phyloP scores from a whole-genome alignment of 208 protist genomes.

The Trypanosoma theileri region DNA sequence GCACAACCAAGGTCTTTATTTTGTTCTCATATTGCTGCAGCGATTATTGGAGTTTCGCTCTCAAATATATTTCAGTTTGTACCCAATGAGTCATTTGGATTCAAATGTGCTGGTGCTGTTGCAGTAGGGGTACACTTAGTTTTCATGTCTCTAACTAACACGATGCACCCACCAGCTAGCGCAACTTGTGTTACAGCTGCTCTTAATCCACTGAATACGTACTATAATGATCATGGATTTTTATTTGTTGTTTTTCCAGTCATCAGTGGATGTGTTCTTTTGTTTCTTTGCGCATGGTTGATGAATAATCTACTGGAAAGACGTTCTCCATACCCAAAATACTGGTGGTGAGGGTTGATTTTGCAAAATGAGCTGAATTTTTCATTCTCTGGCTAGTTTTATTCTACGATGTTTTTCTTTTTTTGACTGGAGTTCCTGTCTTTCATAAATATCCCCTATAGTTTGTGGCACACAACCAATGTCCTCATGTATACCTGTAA shows the following conservation, averaged over 20 bases:
- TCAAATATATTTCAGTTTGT: conserved; percentile 57
- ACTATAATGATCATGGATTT: conserved; percentile 66
- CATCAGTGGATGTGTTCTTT: conserved; percentile 40
- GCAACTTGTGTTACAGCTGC: conserved; percentile 64
- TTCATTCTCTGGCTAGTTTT: not conserved
- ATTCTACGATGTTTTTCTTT: not conserved
- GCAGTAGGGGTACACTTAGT: conserved; percentile 58
- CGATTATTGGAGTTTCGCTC: conserved; percentile 50
- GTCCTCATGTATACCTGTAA: too few species aligned
- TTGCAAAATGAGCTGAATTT: not conserved
- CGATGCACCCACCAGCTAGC: conserved; percentile 62
- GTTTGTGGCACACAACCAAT: too few species aligned
- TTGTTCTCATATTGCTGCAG: conserved; percentile 53
- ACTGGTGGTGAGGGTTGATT: conserved; percentile 43
- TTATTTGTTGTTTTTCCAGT: conserved; percentile 59
- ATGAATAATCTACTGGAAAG: conserved; percentile 57
- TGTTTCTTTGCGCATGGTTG: conserved; percentile 48
- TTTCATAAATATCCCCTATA: not conserved
- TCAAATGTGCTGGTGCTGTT: conserved; percentile 53
- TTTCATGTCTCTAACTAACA: conserved; percentile 65
- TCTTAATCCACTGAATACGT: conserved; percentile 36
- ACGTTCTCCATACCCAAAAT: conserved; percentile 65
- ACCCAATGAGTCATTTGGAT: conserved; percentile 41
- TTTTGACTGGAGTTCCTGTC: not conserved
- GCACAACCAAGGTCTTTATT: conserved; percentile 63